These are phyloP conservation scores for Edaphochlamys debaryana DNA, from an alignment of 139 green algal genomes.

Conservation along the genomic window DNA sequence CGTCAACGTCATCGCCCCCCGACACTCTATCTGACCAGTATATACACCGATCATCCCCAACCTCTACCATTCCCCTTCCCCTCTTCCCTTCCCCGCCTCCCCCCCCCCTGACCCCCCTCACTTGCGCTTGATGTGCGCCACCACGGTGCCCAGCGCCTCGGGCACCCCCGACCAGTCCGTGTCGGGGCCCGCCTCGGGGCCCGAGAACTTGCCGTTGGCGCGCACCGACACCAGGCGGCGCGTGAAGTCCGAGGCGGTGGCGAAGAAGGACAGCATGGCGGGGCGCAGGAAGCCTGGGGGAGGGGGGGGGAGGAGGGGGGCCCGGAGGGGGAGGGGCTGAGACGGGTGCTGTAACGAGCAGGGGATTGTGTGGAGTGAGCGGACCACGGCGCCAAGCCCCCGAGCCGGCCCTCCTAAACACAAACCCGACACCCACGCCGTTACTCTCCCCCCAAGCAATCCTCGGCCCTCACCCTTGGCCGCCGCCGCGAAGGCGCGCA, in stretches of 20 bases:
- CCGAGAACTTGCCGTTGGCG: conserved; percentile 91
- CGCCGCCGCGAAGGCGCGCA: conserved; percentile 65
- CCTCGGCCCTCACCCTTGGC: conserved; percentile 43
- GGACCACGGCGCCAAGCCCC: too few relatives aligned
- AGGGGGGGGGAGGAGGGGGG: neutral
- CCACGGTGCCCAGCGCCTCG: conserved; percentile 73
- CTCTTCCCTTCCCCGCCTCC: too few relatives aligned
- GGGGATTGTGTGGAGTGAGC: too few relatives aligned
- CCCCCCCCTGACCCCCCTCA: too few relatives aligned
- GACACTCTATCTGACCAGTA: too few relatives aligned
- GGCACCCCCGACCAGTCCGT: conserved; percentile 53
- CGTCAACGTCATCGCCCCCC: too few relatives aligned
- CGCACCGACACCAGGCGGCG: conserved; percentile 79
- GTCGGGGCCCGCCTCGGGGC: conserved; percentile 51
- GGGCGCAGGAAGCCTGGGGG: conserved; percentile 65
- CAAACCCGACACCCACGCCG: too few relatives aligned
- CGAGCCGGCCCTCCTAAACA: too few relatives aligned
- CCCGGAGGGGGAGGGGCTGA: neutral
- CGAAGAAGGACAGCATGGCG: conserved; percentile 85
- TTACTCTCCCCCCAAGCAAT: too few relatives aligned
- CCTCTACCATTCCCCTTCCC: too few relatives aligned
- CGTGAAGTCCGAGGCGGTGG: conserved; percentile 88
- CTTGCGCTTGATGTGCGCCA: conserved; percentile 70
- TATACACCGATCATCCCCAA: too few relatives aligned
- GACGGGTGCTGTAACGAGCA: neutral